These are phyloP conservation scores for Nakaseomyces nivariensis DNA, from an alignment of 1,139 yeast species.

Conservation along the genomic window DNA sequence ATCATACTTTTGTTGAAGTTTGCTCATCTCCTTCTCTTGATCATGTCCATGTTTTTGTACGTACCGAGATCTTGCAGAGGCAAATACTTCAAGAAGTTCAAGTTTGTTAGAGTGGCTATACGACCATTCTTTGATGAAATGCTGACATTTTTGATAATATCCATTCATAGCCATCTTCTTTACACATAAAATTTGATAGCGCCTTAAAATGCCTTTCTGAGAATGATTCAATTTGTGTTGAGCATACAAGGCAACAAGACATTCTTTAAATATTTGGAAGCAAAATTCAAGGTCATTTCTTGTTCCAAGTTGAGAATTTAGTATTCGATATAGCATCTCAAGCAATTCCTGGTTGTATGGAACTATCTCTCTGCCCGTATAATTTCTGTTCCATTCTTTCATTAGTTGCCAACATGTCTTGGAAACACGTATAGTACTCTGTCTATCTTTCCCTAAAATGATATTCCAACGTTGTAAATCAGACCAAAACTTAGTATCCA, in stretches of 20 bases:
- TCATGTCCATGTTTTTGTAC: slow-evolving; percentile 7
- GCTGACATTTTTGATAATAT: slow-evolving; percentile 9
- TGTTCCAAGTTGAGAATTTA: slow-evolving; percentile 3
- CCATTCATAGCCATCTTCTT: slow-evolving; percentile 13
- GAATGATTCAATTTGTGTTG: slow-evolving; percentile 7
- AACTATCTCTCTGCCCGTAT: slow-evolving; percentile 6
- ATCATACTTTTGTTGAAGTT: slow-evolving; percentile 23
- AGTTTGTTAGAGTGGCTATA: slow-evolving; percentile 10
- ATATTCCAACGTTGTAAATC: slow-evolving; percentile 16
- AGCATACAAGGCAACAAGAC: slow-evolving; percentile 12
- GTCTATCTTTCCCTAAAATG: slow-evolving; percentile 8
- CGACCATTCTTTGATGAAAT: slow-evolving; percentile 19
- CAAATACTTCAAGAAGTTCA: slow-evolving; percentile 10
- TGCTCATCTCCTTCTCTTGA: slow-evolving; percentile 10
- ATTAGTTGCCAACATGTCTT: slow-evolving; percentile 14
- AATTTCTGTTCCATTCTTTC: slow-evolving; percentile 15
- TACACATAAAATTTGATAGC: slow-evolving; percentile 16
- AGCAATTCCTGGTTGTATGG: slow-evolving; percentile 12
- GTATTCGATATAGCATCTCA: not conserved
- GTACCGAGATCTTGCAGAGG: not conserved
- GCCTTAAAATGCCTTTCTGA: slow-evolving; percentile 11
- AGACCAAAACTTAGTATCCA: slow-evolving; percentile 21
- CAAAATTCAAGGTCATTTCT: slow-evolving; percentile 15
- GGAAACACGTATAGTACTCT: slow-evolving; percentile 8
- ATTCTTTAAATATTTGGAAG: slow-evolving; percentile 13